Percentiles rank a stretch among this genome's conserved stretches.
These are phyloP conservation scores for Phytophthora sojae DNA, from an alignment of 352 stramenopile species.

Conservation along the genomic window DNA sequence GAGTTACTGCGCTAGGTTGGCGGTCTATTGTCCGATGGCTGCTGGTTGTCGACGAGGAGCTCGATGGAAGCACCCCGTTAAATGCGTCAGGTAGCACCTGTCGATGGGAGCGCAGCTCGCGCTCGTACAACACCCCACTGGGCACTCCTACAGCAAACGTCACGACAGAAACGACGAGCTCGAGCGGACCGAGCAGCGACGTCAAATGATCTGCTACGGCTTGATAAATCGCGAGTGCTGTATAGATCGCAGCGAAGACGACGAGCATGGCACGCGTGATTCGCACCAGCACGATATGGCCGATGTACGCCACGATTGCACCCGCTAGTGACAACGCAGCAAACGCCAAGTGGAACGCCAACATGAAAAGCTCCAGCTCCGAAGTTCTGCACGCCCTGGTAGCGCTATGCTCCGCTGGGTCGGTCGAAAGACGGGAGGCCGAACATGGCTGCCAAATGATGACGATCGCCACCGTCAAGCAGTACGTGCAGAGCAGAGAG, in stretches of 20 bases:
- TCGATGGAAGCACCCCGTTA: slow-evolving; percentile 9
- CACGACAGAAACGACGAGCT: slow-evolving; percentile 5
- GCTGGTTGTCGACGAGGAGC: neutral
- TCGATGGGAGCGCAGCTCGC: slow-evolving; percentile 11
- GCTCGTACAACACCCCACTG: slow-evolving; percentile 8
- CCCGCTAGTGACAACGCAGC: neutral
- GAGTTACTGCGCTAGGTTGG: neutral
- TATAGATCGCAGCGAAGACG: slow-evolving; percentile 4
- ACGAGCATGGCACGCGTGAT: neutral
- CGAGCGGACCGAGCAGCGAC: neutral
- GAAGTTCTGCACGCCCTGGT: slow-evolving; percentile 1
- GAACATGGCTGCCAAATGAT: slow-evolving; percentile 4
- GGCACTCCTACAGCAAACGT: slow-evolving; percentile 6
- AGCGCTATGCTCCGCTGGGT: neutral
- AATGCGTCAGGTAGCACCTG: slow-evolving; percentile 12
- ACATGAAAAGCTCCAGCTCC: slow-evolving; percentile 2
- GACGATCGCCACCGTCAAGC: slow-evolving; percentile 1
- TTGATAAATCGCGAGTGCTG: neutral
- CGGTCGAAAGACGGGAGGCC: neutral
- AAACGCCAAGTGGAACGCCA: slow-evolving; percentile 19
- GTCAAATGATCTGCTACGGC: neutral
- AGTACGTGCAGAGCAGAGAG: slow-evolving; percentile 11
- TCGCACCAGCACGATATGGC: slow-evolving; percentile 10
- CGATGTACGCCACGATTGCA: slow-evolving; percentile 6
- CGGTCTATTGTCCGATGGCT: neutral